Evolutionary conservation across 352 stramenopile genomes (phyloP), one percentile per base, ranked within the genome.

Genomic region (Pythium guiyangense): DNA sequence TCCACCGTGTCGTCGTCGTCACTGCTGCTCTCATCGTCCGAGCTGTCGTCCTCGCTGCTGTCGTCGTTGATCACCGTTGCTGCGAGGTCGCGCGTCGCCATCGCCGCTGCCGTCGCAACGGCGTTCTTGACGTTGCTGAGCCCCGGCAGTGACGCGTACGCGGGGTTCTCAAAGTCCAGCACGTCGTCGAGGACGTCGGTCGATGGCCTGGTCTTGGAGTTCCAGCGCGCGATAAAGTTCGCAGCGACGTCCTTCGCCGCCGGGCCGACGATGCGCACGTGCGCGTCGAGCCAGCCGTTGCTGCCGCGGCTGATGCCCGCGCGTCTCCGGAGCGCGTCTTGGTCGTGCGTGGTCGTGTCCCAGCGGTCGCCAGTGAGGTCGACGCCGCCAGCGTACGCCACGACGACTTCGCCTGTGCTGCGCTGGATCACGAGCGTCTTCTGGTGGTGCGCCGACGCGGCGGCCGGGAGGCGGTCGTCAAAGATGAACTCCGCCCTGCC

Each of bases 301-400:
- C 69, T 69, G n/a, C 50, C 51, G 25, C 54, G 47, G 26, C 66
- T 62, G 14, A 70, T 71, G 17, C 66, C 65, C 26, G 57, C 63
- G 8, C 42, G 46, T 18, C 71, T 63, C 9, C 73, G 69, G 42
- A 88, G 37, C 40, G 49, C 62, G 10, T 67, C 63, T 31, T 73
- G 59, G 62, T 87, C 70, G 59, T 87, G 74, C 4, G 66, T 62
- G 12, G 70, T 62, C 20, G 73, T 84, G 52, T 89, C 74, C 77
- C 79, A 90, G 9, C 79, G 76, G 48, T 87, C 69, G n/a, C 64
- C 63, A 11, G 63, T 75, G 29, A 86, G 50, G 51, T 88, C 80
- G 4, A 83, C 63, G 2, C 79, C 79, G 1, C 79, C 77, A 0
- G 84, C 66, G 57, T 78, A 88, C 11, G 79, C 73, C 6, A 55